Percentiles rank a stretch among this genome's conserved stretches.
Evolutionary conservation across 1,284 basidiomycete genomes (phyloP).

Genomic region (Fereydounia khargensis): DNA sequence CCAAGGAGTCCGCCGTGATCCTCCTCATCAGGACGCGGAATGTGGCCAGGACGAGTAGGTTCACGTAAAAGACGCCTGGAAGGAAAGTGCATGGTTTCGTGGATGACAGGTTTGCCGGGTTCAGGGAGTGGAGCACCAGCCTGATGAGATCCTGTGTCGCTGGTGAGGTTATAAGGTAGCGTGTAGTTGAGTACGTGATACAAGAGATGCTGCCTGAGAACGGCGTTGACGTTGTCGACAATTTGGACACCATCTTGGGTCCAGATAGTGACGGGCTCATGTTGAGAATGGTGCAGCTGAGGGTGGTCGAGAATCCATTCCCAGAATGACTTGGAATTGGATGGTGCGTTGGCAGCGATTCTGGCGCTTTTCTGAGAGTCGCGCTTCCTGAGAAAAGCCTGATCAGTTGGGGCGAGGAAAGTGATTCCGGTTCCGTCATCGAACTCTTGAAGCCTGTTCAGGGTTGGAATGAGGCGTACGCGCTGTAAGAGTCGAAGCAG

Average conservation of each 20-base stretch:
- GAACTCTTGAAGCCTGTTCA: slow-evolving; percentile 69
- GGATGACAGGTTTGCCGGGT: slow-evolving; percentile 52
- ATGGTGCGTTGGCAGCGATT: not conserved
- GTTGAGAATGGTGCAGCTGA: slow-evolving; percentile 1
- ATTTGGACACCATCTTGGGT: slow-evolving; percentile 7
- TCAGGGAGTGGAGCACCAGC: slow-evolving; percentile 68
- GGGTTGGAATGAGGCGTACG: slow-evolving; percentile 81
- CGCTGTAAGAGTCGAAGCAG: slow-evolving; percentile 79
- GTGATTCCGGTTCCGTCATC: slow-evolving; percentile 67
- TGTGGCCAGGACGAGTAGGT: slow-evolving; percentile 53
- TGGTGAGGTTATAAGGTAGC: slow-evolving; percentile 57
- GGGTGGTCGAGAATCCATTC: slow-evolving; percentile 13
- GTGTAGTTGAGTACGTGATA: slow-evolving; percentile 92
- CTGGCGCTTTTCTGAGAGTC: slow-evolving; percentile 8
- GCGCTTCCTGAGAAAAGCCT: slow-evolving; percentile 36
- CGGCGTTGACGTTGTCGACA: slow-evolving; percentile 70
- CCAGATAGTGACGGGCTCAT: slow-evolving; percentile 18
- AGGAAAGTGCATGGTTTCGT: slow-evolving; percentile 60
- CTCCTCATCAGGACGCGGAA: slow-evolving; percentile 46
- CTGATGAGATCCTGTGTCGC: slow-evolving; percentile 62
- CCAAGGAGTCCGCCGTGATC: slow-evolving; percentile 70
- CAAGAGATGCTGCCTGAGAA: slow-evolving; percentile 83
- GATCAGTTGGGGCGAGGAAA: slow-evolving; percentile 89
- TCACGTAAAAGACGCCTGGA: slow-evolving; percentile 81
- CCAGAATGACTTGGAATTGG: slow-evolving; percentile 9